phyloP scores from a whole-genome alignment of 1,284 basidiomycete species.

The Puccinia polysora region DNA sequence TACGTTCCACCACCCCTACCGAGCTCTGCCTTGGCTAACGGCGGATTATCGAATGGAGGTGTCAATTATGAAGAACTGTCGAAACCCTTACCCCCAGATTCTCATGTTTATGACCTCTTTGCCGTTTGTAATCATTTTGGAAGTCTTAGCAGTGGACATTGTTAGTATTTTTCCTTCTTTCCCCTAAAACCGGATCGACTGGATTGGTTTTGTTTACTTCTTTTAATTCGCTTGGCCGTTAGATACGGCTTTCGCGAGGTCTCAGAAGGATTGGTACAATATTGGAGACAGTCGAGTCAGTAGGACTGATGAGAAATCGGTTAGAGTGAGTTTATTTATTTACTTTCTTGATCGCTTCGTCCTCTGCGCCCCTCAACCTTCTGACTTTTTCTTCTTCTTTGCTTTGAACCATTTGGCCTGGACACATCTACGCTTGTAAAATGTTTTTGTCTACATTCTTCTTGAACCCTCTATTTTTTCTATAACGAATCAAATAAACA shows the following conservation, averaged over 20 bases:
- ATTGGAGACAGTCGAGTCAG: constrained; percentile 43
- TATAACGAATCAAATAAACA: not conserved
- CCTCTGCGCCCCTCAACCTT: not conserved
- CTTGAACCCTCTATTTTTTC: not conserved
- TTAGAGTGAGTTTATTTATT: constrained; percentile 37
- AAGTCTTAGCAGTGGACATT: constrained; percentile 52
- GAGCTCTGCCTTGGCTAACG: constrained; percentile 42
- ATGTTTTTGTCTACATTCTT: not conserved
- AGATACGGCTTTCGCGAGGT: constrained; percentile 43
- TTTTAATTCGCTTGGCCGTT: not conserved
- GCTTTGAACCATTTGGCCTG: not conserved
- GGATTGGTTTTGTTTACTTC: not conserved
- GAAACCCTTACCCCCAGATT: constrained; percentile 36
- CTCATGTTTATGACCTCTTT: constrained; percentile 55
- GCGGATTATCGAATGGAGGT: constrained; percentile 44
- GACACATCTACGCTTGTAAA: not conserved
- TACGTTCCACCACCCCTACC: constrained; percentile 68
- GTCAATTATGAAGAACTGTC: constrained; percentile 37
- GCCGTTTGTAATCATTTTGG: constrained; percentile 55
- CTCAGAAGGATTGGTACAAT: constrained; percentile 45
- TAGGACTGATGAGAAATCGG: constrained; percentile 38
- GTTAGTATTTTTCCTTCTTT: constrained; percentile 31
- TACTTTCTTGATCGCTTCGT: no score
- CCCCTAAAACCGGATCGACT: not conserved
- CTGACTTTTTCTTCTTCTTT: not conserved